Percentiles rank a stretch among this genome's conserved stretches.
phyloP scores from a whole-genome alignment of 148 eudicot genomes.

The Spergularia bocconei region DNA sequence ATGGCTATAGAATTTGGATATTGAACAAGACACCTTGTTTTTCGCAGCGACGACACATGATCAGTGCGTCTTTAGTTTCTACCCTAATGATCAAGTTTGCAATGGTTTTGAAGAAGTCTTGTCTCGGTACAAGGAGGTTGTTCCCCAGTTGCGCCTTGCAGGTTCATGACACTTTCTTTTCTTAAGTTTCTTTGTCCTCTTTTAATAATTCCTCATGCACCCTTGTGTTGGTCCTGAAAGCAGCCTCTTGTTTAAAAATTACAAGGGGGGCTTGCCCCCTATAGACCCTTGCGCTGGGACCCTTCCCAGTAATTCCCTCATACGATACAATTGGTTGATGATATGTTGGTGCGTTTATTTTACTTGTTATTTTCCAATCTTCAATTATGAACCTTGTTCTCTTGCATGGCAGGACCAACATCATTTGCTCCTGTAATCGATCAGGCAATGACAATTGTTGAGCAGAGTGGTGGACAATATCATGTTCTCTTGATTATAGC shows the following conservation, averaged over 20 bases:
- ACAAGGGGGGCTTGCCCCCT: too few species aligned
- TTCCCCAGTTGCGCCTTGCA: conserved; percentile 77
- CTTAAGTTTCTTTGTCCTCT: conserved; percentile 12
- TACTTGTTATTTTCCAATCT: background rate
- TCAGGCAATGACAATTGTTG: conserved; percentile 90
- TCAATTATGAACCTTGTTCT: background rate
- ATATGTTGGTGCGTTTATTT: background rate
- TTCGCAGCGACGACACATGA: conserved; percentile 85
- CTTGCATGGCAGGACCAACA: conserved; percentile 65
- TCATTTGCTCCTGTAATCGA: conserved; percentile 95
- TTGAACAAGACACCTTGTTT: conserved; percentile 11
- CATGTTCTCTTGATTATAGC: conserved; percentile 91
- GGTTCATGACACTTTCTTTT: conserved; percentile 40
- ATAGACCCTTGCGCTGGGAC: too few species aligned
- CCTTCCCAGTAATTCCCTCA: too few species aligned
- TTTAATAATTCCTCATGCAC: background rate
- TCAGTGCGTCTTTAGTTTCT: conserved; percentile 88
- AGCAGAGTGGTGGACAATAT: conserved; percentile 92
- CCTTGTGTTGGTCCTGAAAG: too few species aligned
- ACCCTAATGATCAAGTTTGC: conserved; percentile 66
- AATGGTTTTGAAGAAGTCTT: conserved; percentile 94
- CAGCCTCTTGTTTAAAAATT: too few species aligned
- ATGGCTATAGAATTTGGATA: conserved; percentile 8
- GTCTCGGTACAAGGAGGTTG: conserved; percentile 67
- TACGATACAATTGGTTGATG: too few species aligned